Conservation (phyloP, 2,329 filamentous ascomycete species). For the Pseudocercospora vitis region DNA sequence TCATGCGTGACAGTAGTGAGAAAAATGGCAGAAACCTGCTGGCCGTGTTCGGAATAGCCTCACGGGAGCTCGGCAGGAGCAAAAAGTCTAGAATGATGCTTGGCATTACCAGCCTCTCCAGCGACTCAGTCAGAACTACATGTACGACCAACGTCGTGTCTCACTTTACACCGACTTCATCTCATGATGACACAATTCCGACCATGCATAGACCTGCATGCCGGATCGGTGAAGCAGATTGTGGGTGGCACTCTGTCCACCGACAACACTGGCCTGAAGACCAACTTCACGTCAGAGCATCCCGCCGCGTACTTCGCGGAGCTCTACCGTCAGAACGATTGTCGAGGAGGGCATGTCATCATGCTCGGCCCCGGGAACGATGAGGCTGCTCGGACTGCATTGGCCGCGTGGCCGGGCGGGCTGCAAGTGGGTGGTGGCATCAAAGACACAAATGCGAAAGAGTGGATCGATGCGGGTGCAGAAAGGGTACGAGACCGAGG, state of each 20-base stretch:
- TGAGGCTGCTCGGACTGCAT: conserved; percentile 72
- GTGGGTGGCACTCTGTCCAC: conserved; percentile 85
- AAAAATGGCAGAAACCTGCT: too few relatives aligned
- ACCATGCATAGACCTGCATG: conserved; percentile 95
- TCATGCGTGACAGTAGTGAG: too few relatives aligned
- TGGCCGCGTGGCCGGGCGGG: conserved; percentile 73
- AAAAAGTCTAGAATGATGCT: conserved; percentile 1
- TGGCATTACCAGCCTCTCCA: conserved; percentile 5
- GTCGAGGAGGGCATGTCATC: conserved; percentile 87
- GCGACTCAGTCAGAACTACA: not conserved
- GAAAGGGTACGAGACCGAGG: conserved; percentile 67
- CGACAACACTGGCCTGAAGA: conserved; percentile 60
- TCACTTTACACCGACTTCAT: not conserved
- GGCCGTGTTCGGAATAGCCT: conserved; percentile 1
- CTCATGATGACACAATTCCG: conserved; percentile 82
- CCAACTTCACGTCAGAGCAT: conserved; percentile 86
- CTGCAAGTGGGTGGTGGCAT: conserved; percentile 95
- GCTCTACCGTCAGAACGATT: conserved; percentile 72
- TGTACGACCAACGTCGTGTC: not conserved
- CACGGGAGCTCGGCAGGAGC: not conserved
- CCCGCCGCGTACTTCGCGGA: conserved; percentile 77
- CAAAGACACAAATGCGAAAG: conserved; percentile 74
- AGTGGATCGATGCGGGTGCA: conserved; percentile 86
- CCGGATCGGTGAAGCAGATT: conserved; percentile 98
- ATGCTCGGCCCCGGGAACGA: conserved; percentile 92